phyloP scores from a whole-genome alignment of 2,329 filamentous ascomycete species.

The Pseudogymnoascus sp. region DNA sequence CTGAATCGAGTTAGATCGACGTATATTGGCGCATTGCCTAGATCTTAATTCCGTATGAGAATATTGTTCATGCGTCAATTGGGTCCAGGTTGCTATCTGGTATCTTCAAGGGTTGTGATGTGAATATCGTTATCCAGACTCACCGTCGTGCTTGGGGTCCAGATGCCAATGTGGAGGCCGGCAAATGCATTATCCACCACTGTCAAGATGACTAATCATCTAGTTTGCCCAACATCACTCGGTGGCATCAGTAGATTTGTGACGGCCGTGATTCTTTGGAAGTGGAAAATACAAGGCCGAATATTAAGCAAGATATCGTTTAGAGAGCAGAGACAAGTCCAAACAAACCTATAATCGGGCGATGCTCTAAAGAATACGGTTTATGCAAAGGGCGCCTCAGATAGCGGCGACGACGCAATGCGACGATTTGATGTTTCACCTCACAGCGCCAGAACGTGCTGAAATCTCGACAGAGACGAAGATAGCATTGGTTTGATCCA shows the following conservation, averaged over 20 bases:
- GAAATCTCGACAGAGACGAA: neutral
- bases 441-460: conserved; percentile 1
- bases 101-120: neutral
- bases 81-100: neutral
- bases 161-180: neutral
- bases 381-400: neutral
- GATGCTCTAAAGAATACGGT: neutral
- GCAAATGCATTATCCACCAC: conserved; percentile 1
- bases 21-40: neutral
- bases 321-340: neutral
- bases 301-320: neutral
- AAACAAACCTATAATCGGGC: neutral
- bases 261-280: neutral
- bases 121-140: conserved; percentile 4
- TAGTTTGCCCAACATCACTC: neutral
- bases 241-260: conserved; percentile 1
- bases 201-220: neutral
- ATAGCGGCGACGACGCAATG: neutral
- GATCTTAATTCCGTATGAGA: neutral
- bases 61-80: neutral
- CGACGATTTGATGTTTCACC: conserved; percentile 7
- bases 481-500: neutral
- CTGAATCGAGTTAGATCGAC: neutral
- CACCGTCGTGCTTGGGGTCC: neutral
- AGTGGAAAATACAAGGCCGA: neutral